These are phyloP conservation scores for Glebionis coronaria DNA, from an alignment of 129 eudicot species.

Conservation along the genomic window DNA sequence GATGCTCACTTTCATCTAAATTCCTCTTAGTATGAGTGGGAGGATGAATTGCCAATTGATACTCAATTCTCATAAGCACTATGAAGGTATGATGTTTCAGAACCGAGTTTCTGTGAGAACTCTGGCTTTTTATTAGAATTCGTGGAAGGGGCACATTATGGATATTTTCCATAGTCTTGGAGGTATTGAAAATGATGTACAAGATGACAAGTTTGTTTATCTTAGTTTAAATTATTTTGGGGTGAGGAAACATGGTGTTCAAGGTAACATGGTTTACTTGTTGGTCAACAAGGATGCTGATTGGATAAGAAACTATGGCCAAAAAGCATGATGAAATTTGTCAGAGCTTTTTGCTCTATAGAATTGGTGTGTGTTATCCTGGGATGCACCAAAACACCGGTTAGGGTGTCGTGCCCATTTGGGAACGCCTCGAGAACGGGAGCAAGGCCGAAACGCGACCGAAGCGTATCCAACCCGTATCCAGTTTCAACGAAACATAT, in stretches of 20 bases:
- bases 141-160: slow-evolving; percentile 37
- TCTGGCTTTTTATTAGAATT: slow-evolving; percentile 49
- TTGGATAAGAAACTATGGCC: slow-evolving; percentile 36
- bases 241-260: slow-evolving; percentile 28
- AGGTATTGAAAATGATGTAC: slow-evolving; percentile 26
- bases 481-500: too few species aligned
- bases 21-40: slow-evolving; percentile 52
- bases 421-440: too few species aligned
- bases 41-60: slow-evolving; percentile 25
- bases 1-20: slow-evolving; percentile 35
- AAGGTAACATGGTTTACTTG: slow-evolving; percentile 20
- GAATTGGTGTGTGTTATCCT: slow-evolving; percentile 39
- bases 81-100: slow-evolving; percentile 27
- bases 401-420: too few species aligned
- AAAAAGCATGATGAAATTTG: slow-evolving; percentile 9
- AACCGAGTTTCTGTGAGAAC: slow-evolving; percentile 47
- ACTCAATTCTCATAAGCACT: slow-evolving; percentile 18
- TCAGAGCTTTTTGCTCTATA: slow-evolving; percentile 23
- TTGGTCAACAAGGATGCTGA: slow-evolving; percentile 47
- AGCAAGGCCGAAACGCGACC: too few species aligned
- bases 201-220: slow-evolving; percentile 24
- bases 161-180: slow-evolving; percentile 36
- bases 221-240: slow-evolving; percentile 62
- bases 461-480: too few species aligned
- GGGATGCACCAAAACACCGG: too few species aligned